Evolutionary conservation across 371 early-diverging fungal genomes (phyloP).

Genomic region (Batkoa obscura): DNA sequence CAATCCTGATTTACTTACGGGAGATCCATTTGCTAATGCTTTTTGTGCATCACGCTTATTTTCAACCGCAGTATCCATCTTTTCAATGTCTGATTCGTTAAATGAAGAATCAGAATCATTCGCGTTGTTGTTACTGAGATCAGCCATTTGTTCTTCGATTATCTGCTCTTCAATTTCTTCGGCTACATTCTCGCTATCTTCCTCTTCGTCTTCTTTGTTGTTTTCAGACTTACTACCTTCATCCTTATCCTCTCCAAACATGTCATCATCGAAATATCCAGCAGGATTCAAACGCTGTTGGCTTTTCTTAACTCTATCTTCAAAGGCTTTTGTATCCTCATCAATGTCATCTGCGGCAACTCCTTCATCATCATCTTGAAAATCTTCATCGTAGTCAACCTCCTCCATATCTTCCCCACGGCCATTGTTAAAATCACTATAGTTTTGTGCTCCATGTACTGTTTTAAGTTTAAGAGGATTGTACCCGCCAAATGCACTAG

Average conservation of each 20-base stretch:
- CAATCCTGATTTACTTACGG: no score
- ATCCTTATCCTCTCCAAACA: background rate
- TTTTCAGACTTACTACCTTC: background rate
- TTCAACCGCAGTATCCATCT: no score
- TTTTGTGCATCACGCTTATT: no score
- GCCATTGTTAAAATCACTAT: background rate
- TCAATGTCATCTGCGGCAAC: background rate
- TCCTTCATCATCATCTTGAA: constrained; percentile 1
- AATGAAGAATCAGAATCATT: no score
- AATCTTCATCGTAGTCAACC: constrained; percentile 3
- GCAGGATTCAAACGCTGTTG: constrained; percentile 1
- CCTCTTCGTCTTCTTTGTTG: background rate
- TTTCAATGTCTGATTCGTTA: no score
- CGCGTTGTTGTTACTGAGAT: no score
- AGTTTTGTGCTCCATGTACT: no score
- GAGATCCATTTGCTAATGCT: no score
- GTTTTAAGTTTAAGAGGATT: no score
- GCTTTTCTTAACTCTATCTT: background rate
- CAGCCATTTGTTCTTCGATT: no score
- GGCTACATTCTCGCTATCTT: background rate
- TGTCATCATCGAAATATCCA: background rate
- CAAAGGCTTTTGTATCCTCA: background rate
- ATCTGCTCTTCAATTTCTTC: background rate
- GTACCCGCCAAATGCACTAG: no score
- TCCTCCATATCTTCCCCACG: background rate